Percentiles rank a stretch among this genome's conserved stretches.
Conservation (phyloP, 805 yeast genomes). For the Yamadazyma nakazawae region DNA sequence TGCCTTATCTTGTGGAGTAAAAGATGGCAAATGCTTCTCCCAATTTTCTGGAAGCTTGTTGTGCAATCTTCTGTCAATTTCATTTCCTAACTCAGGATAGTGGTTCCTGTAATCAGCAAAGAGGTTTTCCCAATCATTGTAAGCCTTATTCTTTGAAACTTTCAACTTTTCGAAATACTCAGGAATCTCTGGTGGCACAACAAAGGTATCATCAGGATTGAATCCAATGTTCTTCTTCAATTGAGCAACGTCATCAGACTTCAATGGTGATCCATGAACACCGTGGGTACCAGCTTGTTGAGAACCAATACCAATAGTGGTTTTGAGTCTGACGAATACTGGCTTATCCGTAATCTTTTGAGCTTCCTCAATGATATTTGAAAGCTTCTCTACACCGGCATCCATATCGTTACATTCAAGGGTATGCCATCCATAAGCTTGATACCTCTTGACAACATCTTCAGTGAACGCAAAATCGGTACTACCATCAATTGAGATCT, state of each 20-base stretch:
- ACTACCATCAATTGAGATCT: conserved; percentile 93
- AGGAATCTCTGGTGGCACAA: conserved; percentile 79
- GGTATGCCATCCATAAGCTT: conserved; percentile 94
- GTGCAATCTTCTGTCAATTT: conserved; percentile 71
- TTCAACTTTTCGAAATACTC: conserved; percentile 60
- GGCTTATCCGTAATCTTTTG: conserved; percentile 77
- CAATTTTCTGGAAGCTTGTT: conserved; percentile 81
- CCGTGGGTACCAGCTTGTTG: conserved; percentile 77
- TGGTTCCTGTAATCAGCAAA: conserved; percentile 59
- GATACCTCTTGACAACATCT: conserved; percentile 79
- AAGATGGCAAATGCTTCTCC: conserved; percentile 74
- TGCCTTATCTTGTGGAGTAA: conserved; percentile 73
- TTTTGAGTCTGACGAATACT: conserved; percentile 80
- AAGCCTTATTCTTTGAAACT: conserved; percentile 60
- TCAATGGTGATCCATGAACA: conserved; percentile 96
- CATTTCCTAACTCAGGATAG: conserved; percentile 78
- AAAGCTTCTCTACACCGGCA: conserved; percentile 67
- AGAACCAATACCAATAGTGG: conserved; percentile 95
- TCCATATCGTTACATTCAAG: conserved; percentile 77
- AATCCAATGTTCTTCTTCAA: conserved; percentile 82
- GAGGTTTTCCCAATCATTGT: conserved; percentile 70
- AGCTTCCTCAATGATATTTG: conserved; percentile 76
- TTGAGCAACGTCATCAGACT: conserved; percentile 87
- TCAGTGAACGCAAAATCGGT: conserved; percentile 90
- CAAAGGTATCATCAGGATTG: conserved; percentile 78